Evolutionary conservation across 345 rosid genomes (phyloP), one percentile per base, ranked within the genome.

Genomic region (Salix udensis): DNA sequence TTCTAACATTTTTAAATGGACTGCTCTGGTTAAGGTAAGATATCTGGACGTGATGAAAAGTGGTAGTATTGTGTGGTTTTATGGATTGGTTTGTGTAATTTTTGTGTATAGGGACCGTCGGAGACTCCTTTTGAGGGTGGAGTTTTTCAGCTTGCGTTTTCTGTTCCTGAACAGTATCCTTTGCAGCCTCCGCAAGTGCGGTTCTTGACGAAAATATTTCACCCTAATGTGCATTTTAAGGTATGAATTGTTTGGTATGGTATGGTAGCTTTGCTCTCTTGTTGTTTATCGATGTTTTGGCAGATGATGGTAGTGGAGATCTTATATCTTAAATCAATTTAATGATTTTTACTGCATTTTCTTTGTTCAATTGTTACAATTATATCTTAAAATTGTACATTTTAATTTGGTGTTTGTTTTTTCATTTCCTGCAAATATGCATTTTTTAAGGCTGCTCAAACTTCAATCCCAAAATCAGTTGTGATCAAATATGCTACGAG

Each of bases 101-200:
- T 70, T 39, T 68, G 55, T 31, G n/a, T 46, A 2, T 73, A 96
- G 97, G 97, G 99, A 53, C 97, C 99, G 34, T 91, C 97, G 0
- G 99, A 96, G 88, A 96, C 99, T 67, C 99, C 99, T 58, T 96
- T 82, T 70, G 99, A 96, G 79, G 98, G 98, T 19, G 97, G 99
- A 58, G 91, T 94, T 19, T 96, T 96, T 87, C 97, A 96, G 86
- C 98, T 94, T 71, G 95, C 93, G 12, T 91, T 94, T 79, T 86
- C 98, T 76, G 97, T 94, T 76, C 99, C 99, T 24, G 99, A 94
- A 79, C 97, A 89, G 58, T 96, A 96, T 81, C 99, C 98, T 74
- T 68, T 96, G 77, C 98, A 96, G 75, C 99, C 99, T 77, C 99
- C 99, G 65, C 99, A 94, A 94, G 99, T 96, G 26, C 91, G 97